Evolutionary conservation across 2,329 filamentous ascomycete species (phyloP), one percentile per base, ranked within the genome.

Genomic region (Diaporthe ampelina): DNA sequence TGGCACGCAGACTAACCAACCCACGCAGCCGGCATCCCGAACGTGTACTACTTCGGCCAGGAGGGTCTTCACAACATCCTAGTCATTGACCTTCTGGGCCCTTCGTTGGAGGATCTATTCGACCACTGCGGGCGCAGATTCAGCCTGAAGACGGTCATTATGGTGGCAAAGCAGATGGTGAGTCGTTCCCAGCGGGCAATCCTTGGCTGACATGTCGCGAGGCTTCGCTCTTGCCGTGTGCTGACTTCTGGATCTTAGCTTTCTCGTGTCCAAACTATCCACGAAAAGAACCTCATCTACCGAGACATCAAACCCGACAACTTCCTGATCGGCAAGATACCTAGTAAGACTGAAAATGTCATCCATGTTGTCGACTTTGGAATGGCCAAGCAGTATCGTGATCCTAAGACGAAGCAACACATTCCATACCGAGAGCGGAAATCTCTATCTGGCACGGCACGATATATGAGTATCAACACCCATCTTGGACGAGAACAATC

Each of bases 381-480:
- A 80, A 98, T 99, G 97, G 97, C 97, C 77, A 99, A 99, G 88
- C 97, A 98, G 84, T 99, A 98, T 85, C 93, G 97, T 79, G 97
- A 99, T 80, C 97, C 97, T 73, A 98, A 98, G 89, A 98, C 97
- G 50, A 98, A 98, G 86, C 97, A 98, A 84, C 97, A 99, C 85
- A 98, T 98, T 79, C 95, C 97, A 17, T 98, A 98, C 84, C 91
- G 97, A 81, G 97, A 98, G 87, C 92, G 97, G 80, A 99, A 99
- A 86, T 98, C 96, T 7, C 88, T 99, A 75, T 98, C 96, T 5
- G 97, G 97, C 76, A 99, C 97, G 74, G 97, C 97, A 76, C 91
- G 97, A 83, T 99, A 99, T 86, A 98, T 98, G 97, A 97, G 95
- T 86, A 98, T 99, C 91, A 99, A 99, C 86, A 99, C 97, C 73